phyloP scores from a whole-genome alignment of 2,329 filamentous ascomycete species.

The Venturia oleaginea region DNA sequence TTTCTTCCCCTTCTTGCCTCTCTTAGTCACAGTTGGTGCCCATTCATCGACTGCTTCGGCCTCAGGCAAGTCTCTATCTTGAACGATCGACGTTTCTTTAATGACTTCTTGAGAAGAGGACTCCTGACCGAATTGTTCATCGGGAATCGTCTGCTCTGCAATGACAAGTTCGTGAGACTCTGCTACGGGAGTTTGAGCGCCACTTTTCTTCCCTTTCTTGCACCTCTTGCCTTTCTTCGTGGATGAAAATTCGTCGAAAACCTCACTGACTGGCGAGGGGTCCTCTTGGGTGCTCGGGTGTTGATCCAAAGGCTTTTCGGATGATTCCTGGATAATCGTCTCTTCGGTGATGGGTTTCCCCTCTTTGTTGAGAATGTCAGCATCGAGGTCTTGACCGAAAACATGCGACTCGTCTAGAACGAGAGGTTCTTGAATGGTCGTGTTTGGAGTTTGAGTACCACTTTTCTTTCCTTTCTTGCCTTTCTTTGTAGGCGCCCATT shows the following conservation, averaged over 20 bases:
- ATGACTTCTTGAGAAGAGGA: background rate
- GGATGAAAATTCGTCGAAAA: background rate
- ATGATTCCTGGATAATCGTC: background rate
- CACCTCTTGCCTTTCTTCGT: conserved; percentile 4
- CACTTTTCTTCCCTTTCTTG: conserved; percentile 9
- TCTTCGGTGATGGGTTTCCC: background rate
- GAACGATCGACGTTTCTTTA: background rate
- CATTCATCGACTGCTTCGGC: conserved; percentile 10
- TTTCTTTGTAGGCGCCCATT: conserved; percentile 5
- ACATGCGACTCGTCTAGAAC: background rate
- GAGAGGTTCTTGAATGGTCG: background rate
- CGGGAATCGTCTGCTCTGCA: background rate
- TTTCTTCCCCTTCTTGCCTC: conserved; percentile 25
- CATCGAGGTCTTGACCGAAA: background rate
- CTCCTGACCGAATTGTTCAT: background rate
- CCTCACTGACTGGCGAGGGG: background rate
- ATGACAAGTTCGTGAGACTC: background rate
- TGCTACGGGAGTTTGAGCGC: background rate
- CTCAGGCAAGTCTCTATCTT: background rate
- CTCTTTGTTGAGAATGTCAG: background rate
- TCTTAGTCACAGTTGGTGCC: conserved; percentile 16
- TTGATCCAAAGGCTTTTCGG: background rate
- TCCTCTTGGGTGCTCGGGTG: background rate
- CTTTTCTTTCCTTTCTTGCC: conserved; percentile 8
- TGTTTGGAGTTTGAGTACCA: background rate